Base-by-base conservation (phyloP, 768 basidiomycete species). In the Boletus huronensis region DNA sequence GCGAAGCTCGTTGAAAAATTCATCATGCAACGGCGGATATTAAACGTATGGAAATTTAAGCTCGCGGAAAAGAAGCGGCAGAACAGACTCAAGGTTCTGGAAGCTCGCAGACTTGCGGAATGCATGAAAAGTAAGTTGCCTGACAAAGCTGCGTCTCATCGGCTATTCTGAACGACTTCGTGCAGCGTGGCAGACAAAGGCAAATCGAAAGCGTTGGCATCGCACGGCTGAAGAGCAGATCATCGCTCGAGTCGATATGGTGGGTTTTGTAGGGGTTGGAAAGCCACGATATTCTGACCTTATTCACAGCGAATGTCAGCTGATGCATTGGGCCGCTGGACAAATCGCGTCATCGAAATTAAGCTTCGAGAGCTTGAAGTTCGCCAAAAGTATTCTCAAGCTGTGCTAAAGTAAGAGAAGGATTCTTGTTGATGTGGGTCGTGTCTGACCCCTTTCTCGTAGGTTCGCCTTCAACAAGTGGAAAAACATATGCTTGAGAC, bases 351-450 rank as follows among this genome's bases (percentile, higher is more conserved):
- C 8, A 86, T 91, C 53, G 82, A 82, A 45, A 68, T 88, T 46
- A 93, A 91, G 64, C 76, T 83, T 48, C 81, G 84, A 29, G 88
- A 90, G 66, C 65, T 89, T n/a, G 81, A 88, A 43, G 77, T 82
- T 19, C 70, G 72, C 8, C 82, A 86, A 54, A 76, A 73, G 51
- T 71, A 72, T 52, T 70, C 78, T 23, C 72, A 69, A 34, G 61
- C 61, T 14, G 49, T 77, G 19, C 48, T 78, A 6, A 64, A 64
- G 81, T 82, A 54, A 58, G 70, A 55, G 26, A 44, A 28, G 25
- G 6, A 26, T 44, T 34, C 6, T 11, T 42, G 17, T 48, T 31
- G 29, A 21, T 14, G 19, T 39, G n/a, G 42, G 67, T 74, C 40
- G 14, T 59, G 35, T 43, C 47, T 54, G 46, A 66, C 45, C 8